These are phyloP conservation scores for Fusarium sublunatum DNA, from an alignment of 2,329 filamentous ascomycete species.

Conservation along the genomic window DNA sequence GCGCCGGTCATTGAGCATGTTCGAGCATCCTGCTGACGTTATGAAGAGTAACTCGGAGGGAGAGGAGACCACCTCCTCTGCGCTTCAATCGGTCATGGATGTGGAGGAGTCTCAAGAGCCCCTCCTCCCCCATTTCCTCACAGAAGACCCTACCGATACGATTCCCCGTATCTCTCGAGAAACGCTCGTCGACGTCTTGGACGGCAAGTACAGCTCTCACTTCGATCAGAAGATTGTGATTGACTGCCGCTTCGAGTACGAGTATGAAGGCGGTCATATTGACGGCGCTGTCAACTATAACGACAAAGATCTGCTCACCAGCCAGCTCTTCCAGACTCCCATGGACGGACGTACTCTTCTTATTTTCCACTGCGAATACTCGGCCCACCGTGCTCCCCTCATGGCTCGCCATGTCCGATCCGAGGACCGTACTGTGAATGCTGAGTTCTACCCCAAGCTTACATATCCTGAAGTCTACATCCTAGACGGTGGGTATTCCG, in stretches of 20 bases:
- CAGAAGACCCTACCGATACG: conserved; percentile 82
- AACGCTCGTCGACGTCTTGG: conserved; percentile 87
- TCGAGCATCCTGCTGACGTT: conserved; percentile 88
- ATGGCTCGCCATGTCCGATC: conserved; percentile 96
- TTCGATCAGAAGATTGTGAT: conserved; percentile 89
- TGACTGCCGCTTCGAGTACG: conserved; percentile 98
- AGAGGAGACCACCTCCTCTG: conserved; percentile 56
- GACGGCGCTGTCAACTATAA: conserved; percentile 95
- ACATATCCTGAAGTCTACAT: conserved; percentile 99
- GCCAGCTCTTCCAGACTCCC: conserved; percentile 77
- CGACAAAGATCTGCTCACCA: conserved; percentile 88
- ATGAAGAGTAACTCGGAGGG: conserved; percentile 79
- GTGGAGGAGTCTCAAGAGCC: conserved; percentile 80
- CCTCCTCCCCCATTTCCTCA: conserved; percentile 84
- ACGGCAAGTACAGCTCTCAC: conserved; percentile 80
- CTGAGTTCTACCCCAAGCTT: conserved; percentile 85
- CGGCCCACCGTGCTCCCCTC: conserved; percentile 91
- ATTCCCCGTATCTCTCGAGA: conserved; percentile 87
- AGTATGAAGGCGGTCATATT: conserved; percentile 97
- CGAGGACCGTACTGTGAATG: conserved; percentile 86
- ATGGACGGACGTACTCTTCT: conserved; percentile 80
- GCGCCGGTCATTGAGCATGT: conserved; percentile 96
- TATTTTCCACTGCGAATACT: conserved; percentile 98
- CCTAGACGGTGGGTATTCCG: conserved; percentile 93
- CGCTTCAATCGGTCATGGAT: conserved; percentile 81